Base-by-base conservation (phyloP, 2,329 filamentous ascomycete species). In the Xylaria sp. region DNA sequence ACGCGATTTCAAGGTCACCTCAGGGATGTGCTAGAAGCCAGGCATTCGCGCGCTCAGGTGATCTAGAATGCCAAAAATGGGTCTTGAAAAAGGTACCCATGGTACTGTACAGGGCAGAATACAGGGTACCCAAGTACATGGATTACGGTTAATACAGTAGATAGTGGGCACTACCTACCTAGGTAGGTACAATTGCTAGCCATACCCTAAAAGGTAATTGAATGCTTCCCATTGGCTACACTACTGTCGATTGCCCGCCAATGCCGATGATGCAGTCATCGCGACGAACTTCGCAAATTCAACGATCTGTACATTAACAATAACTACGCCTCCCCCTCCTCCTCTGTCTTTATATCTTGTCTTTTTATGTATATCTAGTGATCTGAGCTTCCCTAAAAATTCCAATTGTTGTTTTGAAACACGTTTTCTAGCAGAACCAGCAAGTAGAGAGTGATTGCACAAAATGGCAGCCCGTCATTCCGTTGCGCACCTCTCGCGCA, bases 391-490 rank as follows among this genome's bases (percentile, higher is more conserved):
- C n/a, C 21, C 27, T 1, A 27, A 34, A 14, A 24, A 53, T 17
- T 24, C 11, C 27, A 27, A 6, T 12, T 58, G 4, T 32, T 42
- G 8, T 21, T 47, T 36, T 5, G 4, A 56, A 56, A 21, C 21
- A 14, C 48, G 2, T 47, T 7, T 2, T 34, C 14, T 24, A 7
- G 14, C 3, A 19, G 9, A 62, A 42, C 19, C 47, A 32, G 30
- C 39, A 45, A 60, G 19, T 3, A 48, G 12, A 5, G n/a, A 64
- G 39, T 42, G n/a, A 69, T 55, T 63, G 8, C 45, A n/a, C 19
- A 74, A 58, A 68, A 84, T 84, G 82, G 79, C 81, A 47, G 70
- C 83, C 65, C 79, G 81, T 69, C 81, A 81, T 66, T 79, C 80
- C 32, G 75, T 79, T 55, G 74, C 75, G 60, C 80, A 78, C 68